Conservation (phyloP, 345 rosid species). For the Syzygium aqueum region DNA sequence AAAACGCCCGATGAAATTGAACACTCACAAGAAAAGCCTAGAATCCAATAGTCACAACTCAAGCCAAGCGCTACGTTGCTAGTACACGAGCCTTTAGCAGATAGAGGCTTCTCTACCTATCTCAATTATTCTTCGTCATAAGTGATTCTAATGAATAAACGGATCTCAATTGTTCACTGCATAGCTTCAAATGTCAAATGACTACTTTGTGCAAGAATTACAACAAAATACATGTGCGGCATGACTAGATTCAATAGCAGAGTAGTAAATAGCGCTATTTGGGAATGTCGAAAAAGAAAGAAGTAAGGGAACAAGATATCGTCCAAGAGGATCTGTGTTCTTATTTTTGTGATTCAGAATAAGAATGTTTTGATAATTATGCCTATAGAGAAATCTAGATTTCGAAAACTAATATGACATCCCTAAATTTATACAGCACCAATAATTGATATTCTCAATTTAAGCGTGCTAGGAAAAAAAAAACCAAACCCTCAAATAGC, state of each 20-base stretch:
- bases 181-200: background rate
- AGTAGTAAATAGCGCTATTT: background rate
- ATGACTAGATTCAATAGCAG: background rate
- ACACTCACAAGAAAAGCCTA: background rate
- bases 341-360: background rate
- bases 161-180: background rate
- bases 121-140: no score
- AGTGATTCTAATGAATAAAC: background rate
- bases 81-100: background rate
- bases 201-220: background rate
- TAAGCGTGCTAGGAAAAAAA: no score
- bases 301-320: background rate
- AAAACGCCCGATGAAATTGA: background rate
- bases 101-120: no score
- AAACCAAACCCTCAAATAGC: no score
- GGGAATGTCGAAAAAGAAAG: background rate
- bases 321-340: background rate
- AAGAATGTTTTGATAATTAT: no score
- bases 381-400: no score
- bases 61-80: background rate
- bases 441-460: no score
- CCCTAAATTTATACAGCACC: no score
- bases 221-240: background rate
- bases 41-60: background rate
- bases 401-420: no score